phyloP scores from a whole-genome alignment of 768 basidiomycete genomes.

The Mrakia gelida region DNA sequence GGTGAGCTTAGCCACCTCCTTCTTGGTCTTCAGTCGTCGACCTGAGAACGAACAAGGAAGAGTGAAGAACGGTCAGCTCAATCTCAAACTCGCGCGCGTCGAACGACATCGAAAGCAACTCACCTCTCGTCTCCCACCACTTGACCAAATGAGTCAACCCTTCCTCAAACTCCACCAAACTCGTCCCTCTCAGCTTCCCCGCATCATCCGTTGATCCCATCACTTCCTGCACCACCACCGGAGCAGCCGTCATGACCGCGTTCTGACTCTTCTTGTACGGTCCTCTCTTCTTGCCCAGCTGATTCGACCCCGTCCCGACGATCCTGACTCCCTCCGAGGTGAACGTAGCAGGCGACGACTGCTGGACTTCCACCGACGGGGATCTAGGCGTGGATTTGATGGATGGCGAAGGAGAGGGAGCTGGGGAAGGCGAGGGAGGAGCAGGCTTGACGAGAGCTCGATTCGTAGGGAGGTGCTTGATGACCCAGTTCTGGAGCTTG shows the following conservation, averaged over 20 bases:
- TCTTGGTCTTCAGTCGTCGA: slow-evolving; percentile 27
- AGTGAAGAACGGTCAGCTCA: background rate
- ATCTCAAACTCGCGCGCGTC: too few species aligned
- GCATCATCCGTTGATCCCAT: slow-evolving; percentile 21
- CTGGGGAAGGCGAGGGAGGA: background rate
- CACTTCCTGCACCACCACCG: background rate
- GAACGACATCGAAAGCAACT: background rate
- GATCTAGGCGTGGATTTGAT: background rate
- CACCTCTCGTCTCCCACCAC: slow-evolving; percentile 30
- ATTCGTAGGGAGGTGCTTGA: slow-evolving; percentile 19
- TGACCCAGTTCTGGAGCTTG: slow-evolving; percentile 29
- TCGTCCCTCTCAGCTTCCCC: slow-evolving; percentile 16
- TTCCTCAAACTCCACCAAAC: slow-evolving; percentile 10
- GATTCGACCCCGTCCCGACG: slow-evolving; percentile 18
- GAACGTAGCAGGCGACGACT: background rate
- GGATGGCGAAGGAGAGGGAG: background rate
- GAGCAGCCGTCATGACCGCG: background rate
- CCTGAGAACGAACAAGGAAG: background rate
- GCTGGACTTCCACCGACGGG: background rate
- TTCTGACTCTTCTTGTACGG: slow-evolving; percentile 25
- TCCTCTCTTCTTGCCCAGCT: slow-evolving; percentile 31
- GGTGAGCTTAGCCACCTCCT: slow-evolving; percentile 22
- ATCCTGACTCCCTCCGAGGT: background rate
- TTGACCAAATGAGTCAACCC: background rate
- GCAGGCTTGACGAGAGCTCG: slow-evolving; percentile 26